These are phyloP conservation scores for Exsudoporus frostii DNA, from an alignment of 768 basidiomycete genomes.

Conservation along the genomic window DNA sequence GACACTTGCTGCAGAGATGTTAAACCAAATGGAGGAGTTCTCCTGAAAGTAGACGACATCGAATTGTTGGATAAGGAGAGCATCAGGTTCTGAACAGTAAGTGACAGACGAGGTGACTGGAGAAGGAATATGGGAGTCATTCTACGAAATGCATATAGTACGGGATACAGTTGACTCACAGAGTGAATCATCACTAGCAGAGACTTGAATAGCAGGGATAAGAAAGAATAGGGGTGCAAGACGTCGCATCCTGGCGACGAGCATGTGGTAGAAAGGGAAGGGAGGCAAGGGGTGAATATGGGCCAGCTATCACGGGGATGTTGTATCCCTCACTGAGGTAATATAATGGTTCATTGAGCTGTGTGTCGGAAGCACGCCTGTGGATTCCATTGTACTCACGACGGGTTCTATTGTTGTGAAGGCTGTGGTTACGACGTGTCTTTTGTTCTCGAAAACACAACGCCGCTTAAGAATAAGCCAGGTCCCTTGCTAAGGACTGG, in stretches of 20 bases:
- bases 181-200: slow-evolving; percentile 52
- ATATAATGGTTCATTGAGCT: slow-evolving; percentile 27
- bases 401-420: slow-evolving; percentile 30
- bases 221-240: slow-evolving; percentile 40
- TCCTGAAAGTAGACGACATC: slow-evolving; percentile 66
- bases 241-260: slow-evolving; percentile 78
- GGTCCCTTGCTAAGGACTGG: not conserved
- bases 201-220: slow-evolving; percentile 36
- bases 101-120: slow-evolving; percentile 85
- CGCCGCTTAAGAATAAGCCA: not conserved
- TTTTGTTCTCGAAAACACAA: slow-evolving; percentile 22
- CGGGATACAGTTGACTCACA: slow-evolving; percentile 44
- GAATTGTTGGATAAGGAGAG: slow-evolving; percentile 75
- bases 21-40: slow-evolving; percentile 78
- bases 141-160: not conserved
- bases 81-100: slow-evolving; percentile 79
- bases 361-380: slow-evolving; percentile 29
- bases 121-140: slow-evolving; percentile 2
- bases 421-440: slow-evolving; percentile 21
- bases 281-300: slow-evolving; percentile 18
- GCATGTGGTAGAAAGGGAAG: slow-evolving; percentile 40
- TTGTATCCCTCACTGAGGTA: slow-evolving; percentile 6
- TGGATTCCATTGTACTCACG: slow-evolving; percentile 33
- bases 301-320: slow-evolving; percentile 28
- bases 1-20: slow-evolving; percentile 83